Conservation (phyloP, 1,284 basidiomycete genomes). For the Gastroboletus turbinatus region DNA sequence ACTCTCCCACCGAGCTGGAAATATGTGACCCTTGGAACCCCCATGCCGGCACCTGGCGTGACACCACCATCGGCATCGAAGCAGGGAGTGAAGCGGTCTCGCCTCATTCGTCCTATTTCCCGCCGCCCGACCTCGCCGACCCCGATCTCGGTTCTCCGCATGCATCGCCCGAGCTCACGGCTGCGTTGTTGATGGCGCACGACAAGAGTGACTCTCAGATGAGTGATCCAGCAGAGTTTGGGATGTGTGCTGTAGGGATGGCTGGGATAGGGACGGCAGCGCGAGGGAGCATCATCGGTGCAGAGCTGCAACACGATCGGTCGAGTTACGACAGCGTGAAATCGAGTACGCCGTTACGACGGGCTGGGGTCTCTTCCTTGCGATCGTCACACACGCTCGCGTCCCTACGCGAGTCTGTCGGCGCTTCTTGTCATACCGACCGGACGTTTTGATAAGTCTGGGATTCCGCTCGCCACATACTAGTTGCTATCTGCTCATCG, state of each 20-base stretch:
- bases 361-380: not conserved
- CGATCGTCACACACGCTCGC: conserved; percentile 7
- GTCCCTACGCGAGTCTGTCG: not conserved
- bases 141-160: conserved; percentile 22
- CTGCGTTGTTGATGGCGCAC: conserved; percentile 37
- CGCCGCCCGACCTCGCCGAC: not conserved
- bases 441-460: conserved; percentile 3
- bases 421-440: not conserved
- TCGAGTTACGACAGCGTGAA: conserved; percentile 13
- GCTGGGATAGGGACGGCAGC: conserved; percentile 44
- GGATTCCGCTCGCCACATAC: not conserved
- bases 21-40: conserved; percentile 28
- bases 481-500: not conserved
- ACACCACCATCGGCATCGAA: conserved; percentile 33
- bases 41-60: conserved; percentile 20
- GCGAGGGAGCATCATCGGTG: conserved; percentile 28
- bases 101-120: conserved; percentile 13
- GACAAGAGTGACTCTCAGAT: conserved; percentile 22
- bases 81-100: conserved; percentile 19
- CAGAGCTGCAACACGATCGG: conserved; percentile 6
- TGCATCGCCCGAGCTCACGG: conserved; percentile 24
- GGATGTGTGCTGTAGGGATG: conserved; percentile 34
- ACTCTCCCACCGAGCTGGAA: not conserved
- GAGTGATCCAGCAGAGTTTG: conserved; percentile 31
- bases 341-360: conserved; percentile 11